Evolutionary conservation across 257 asterid species (phyloP), one percentile per base, ranked within the genome.

Genomic region (Solanum piurae): DNA sequence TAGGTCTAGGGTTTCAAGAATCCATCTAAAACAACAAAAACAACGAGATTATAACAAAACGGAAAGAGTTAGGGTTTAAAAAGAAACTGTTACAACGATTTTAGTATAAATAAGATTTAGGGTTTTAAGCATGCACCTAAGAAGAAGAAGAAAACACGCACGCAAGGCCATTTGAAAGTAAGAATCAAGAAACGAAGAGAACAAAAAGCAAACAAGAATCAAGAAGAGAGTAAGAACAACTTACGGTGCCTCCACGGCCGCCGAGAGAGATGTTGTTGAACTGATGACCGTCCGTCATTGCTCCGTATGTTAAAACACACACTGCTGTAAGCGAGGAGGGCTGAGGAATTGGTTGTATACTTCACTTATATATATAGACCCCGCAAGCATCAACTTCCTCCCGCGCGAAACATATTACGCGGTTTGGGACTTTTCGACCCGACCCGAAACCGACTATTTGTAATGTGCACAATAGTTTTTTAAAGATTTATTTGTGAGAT

Each of bases 191-290:
- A 86, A 71, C 71, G 27, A 72, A 40, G 46, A 18, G 9, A 34
- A 29, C 34, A 4, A 29, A 21, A 74, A 13, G 68, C 69, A 34
- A 31, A 36, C 27, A 62, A 62, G 44, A 69, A 49, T 64, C 29
- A 29, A 33, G 60, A 60, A 12, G n/a, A 5, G 33, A 84, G 42
- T 29, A 82, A 31, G 25, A 14, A 88, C 94, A 14, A 88, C 95
- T 94, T 88, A 96, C 98, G 34, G 96, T 86, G 92, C 98, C 98
- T 23, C 98, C 98, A 80, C 99, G 98, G 86, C 99, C 98, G 25
- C 96, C 96, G 38, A 95, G 98, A 76, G 98, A 93, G 85, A 96
- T 94, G 64, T 90, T 93, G 90, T 93, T 94, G 94, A 94, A 94
- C 91, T 69, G 84, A 89, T 93, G 98, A 86, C 98, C 99, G 42